Conservation (phyloP, 441 rosid species). For the Syzygium syzygioides region DNA sequence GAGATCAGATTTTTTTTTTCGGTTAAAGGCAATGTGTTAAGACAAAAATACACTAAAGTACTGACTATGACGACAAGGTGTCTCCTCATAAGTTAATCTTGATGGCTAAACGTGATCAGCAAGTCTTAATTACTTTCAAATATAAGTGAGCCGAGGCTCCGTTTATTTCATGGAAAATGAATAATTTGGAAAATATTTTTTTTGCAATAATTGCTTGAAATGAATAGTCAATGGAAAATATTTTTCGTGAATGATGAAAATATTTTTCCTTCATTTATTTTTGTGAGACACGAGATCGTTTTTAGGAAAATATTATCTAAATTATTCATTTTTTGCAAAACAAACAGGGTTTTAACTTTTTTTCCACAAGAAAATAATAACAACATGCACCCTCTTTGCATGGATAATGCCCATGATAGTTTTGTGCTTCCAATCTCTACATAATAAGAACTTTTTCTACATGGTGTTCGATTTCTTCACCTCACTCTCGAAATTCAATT, state of each 20-base stretch:
- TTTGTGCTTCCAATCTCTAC: background rate
- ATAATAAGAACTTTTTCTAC: background rate
- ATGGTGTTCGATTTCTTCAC: background rate
- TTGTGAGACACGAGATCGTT: background rate
- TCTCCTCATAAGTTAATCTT: background rate
- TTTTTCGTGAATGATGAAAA: background rate
- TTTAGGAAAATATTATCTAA: too few relatives aligned
- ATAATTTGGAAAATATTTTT: background rate
- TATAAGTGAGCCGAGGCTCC: background rate
- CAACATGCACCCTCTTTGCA: background rate
- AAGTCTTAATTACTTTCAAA: background rate
- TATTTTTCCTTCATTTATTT: background rate
- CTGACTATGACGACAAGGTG: background rate
- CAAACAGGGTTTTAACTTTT: background rate
- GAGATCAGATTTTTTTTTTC: background rate
- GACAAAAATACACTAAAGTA: background rate
- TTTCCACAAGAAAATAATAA: background rate
- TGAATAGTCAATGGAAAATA: background rate
- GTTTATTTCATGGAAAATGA: fast-evolving
- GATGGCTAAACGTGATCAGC: background rate
- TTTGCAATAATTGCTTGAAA: background rate
- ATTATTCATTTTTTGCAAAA: background rate
- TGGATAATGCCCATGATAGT: background rate
- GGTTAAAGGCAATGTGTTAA: background rate
- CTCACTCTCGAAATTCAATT: background rate